Percentiles rank a stretch among this genome's conserved stretches.
Evolutionary conservation across 139 green algal species (phyloP).

Genomic region (Closterium sp.): DNA sequence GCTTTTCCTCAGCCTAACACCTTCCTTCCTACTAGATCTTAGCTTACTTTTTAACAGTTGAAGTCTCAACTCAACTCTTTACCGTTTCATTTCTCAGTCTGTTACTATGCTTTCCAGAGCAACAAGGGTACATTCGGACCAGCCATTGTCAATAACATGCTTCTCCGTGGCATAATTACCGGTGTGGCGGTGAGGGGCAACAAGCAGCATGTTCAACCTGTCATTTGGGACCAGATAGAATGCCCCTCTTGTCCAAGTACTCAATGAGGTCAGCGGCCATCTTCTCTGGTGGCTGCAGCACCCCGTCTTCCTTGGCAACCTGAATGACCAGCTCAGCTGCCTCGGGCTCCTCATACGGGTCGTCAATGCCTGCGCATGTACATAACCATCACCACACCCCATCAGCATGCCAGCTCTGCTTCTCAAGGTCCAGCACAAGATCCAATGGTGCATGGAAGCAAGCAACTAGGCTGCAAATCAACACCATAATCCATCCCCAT

Average conservation of each 20-base stretch:
- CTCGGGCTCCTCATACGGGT: slow-evolving; percentile 87
- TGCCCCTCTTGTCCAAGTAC: slow-evolving; percentile 62
- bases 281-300: slow-evolving; percentile 60
- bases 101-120: too few relatives aligned
- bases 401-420: not conserved
- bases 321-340: slow-evolving; percentile 78
- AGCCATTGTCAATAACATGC: too few relatives aligned
- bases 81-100: too few relatives aligned
- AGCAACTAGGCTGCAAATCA: not conserved
- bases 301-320: slow-evolving; percentile 58
- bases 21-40: too few relatives aligned
- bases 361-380: slow-evolving; percentile 71
- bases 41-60: too few relatives aligned
- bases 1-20: too few relatives aligned
- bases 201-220: not conserved
- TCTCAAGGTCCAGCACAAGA: not conserved
- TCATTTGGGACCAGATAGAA: slow-evolving; percentile 25
- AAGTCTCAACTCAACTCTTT: too few relatives aligned
- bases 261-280: slow-evolving; percentile 68
- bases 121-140: too few relatives aligned
- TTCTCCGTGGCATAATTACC: too few relatives aligned
- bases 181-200: not conserved
- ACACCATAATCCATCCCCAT: too few relatives aligned
- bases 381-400: not conserved
- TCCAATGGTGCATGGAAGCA: not conserved